Percentiles rank a stretch among this genome's conserved stretches.
Conservation (phyloP, 169 alveolate species). For the Fabrea salina region DNA sequence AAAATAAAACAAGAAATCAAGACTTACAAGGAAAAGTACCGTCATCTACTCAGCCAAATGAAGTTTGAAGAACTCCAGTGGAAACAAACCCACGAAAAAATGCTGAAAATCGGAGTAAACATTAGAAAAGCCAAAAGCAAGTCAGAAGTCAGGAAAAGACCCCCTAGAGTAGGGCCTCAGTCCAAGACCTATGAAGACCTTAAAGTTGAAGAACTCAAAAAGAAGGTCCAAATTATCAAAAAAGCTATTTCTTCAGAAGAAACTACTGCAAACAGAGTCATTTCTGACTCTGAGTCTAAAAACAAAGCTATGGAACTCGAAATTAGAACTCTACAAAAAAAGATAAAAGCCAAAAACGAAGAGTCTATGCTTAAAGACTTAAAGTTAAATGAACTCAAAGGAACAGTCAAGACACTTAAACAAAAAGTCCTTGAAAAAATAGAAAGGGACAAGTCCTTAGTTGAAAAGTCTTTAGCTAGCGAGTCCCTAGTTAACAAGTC, state of each 20-base stretch:
- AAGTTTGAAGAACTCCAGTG: conserved; percentile 20
- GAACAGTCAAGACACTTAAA: neutral
- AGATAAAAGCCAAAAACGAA: neutral
- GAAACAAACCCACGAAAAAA: conserved; percentile 16
- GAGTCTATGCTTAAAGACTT: neutral
- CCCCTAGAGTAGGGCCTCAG: too few relatives aligned
- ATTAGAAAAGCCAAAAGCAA: neutral
- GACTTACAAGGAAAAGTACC: neutral
- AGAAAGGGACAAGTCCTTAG: neutral
- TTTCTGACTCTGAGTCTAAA: neutral
- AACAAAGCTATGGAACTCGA: neutral
- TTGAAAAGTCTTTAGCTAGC: too few relatives aligned
- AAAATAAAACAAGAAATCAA: conserved; percentile 6
- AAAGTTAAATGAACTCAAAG: conserved; percentile 16
- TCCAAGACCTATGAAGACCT: neutral
- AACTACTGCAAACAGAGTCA: neutral
- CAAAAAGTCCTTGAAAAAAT: neutral
- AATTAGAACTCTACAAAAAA: neutral
- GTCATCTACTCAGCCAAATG: neutral
- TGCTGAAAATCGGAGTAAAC: neutral
- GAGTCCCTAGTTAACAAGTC: too few relatives aligned
- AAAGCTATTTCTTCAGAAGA: conserved; percentile 3
- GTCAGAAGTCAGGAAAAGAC: neutral
- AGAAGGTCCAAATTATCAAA: neutral
- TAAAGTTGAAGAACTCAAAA: conserved; percentile 3